These are phyloP conservation scores for Manihot esculenta DNA, from an alignment of 441 rosid genomes.

Conservation along the genomic window DNA sequence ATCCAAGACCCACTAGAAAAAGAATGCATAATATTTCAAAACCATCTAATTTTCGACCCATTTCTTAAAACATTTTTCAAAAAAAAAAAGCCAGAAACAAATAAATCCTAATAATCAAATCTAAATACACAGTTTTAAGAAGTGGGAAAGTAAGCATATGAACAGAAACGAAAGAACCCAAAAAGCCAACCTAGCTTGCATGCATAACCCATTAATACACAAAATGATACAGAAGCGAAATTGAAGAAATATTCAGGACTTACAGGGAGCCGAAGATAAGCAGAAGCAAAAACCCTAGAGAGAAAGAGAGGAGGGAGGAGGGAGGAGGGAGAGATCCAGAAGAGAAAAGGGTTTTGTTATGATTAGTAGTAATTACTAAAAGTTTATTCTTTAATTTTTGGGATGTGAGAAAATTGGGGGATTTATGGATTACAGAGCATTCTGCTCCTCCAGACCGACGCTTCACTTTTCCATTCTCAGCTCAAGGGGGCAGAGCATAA, in stretches of 20 bases:
- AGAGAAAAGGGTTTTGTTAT: not conserved
- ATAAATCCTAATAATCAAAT: not conserved
- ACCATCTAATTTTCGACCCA: too few species aligned
- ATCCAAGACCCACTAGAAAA: too few species aligned
- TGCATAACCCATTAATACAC: not conserved
- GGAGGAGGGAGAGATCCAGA: constrained; percentile 19
- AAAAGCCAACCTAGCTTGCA: not conserved
- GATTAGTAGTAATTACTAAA: too few species aligned
- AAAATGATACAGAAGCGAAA: too few species aligned
- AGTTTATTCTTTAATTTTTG: too few species aligned
- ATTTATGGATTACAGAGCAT: too few species aligned
- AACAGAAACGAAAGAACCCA: not conserved
- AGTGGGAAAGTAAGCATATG: not conserved
- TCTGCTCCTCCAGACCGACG: too few species aligned
- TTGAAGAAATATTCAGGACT: constrained; percentile 5
- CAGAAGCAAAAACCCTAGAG: constrained; percentile 41
- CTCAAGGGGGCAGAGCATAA: not conserved
- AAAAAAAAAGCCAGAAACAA: not conserved
- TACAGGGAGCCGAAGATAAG: constrained; percentile 20
- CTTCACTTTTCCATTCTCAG: not conserved
- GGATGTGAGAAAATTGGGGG: too few species aligned
- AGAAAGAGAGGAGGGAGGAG: not conserved
- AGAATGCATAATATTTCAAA: not conserved
- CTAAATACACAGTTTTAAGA: not conserved
- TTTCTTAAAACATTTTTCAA: not conserved